Evolutionary conservation across 495 filamentous ascomycete species (phyloP).

Genomic region (Trypethelium eluteriae): DNA sequence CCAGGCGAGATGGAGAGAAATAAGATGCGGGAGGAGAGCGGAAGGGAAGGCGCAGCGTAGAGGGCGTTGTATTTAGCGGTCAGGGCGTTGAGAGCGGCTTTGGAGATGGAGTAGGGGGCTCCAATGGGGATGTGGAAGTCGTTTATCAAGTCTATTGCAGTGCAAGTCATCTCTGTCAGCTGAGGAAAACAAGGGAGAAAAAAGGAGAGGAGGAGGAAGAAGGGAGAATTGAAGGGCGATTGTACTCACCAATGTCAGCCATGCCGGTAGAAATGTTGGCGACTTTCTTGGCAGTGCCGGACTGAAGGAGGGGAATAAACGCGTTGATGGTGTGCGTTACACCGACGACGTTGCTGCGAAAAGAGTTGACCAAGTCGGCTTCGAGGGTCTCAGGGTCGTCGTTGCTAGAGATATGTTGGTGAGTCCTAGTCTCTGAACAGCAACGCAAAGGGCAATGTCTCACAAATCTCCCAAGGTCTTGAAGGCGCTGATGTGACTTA

Average conservation of each 20-base stretch:
- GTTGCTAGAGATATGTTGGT: neutral
- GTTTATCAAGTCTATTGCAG: slow-evolving; percentile 19
- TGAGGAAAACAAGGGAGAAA: neutral
- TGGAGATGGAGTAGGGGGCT: slow-evolving; percentile 24
- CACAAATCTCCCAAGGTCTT: slow-evolving; percentile 15
- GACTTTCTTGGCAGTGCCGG: slow-evolving; percentile 25
- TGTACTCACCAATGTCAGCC: slow-evolving; percentile 17
- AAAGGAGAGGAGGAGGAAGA: neutral
- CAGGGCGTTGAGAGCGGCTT: slow-evolving; percentile 26
- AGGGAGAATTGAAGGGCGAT: neutral
- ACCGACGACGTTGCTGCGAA: slow-evolving; percentile 26
- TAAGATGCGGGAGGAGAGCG: slow-evolving; percentile 21
- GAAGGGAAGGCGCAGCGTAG: slow-evolving; percentile 13
- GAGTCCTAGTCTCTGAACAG: neutral
- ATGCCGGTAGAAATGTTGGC: slow-evolving; percentile 25
- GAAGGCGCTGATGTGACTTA: slow-evolving; percentile 13
- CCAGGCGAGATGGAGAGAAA: slow-evolving; percentile 26
- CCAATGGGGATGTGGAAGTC: slow-evolving; percentile 15
- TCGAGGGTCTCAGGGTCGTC: slow-evolving; percentile 16
- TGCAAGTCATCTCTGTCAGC: neutral
- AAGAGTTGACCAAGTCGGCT: slow-evolving; percentile 20
- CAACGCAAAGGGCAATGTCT: neutral
- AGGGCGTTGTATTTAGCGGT: slow-evolving; percentile 26
- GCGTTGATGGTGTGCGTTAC: slow-evolving; percentile 26
- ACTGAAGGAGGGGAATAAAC: slow-evolving; percentile 27